phyloP scores from a whole-genome alignment of 2,329 filamentous ascomycete genomes.

The Curvularia sp. region DNA sequence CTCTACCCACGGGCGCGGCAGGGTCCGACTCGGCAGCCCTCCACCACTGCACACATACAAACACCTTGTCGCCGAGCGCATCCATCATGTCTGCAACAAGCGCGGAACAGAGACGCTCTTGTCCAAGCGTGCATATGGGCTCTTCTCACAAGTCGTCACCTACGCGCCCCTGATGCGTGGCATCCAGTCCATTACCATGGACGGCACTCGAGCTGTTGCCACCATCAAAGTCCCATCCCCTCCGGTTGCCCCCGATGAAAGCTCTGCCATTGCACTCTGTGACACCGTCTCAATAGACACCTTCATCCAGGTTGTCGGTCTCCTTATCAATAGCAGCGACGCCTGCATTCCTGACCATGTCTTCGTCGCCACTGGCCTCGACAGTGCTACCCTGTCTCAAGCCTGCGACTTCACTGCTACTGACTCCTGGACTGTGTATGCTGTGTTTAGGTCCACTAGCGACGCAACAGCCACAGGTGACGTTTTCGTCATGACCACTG shows the following conservation, averaged over 20 bases:
- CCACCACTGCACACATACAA: constrained; percentile 4
- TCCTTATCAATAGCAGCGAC: constrained; percentile 6
- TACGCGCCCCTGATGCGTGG: constrained; percentile 6
- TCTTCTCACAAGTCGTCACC: constrained; percentile 8
- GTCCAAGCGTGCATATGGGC: constrained; percentile 5
- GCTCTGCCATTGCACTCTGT: constrained; percentile 4
- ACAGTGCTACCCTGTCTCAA: constrained; percentile 17
- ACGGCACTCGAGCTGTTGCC: constrained; percentile 5
- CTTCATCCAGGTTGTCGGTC: constrained; percentile 6
- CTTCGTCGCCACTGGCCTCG: constrained; percentile 17
- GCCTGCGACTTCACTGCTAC: neutral
- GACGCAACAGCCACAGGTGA: constrained; percentile 16
- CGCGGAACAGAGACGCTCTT: neutral
- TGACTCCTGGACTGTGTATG: constrained; percentile 16
- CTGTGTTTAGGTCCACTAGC: constrained; percentile 5
- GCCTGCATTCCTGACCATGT: constrained; percentile 7
- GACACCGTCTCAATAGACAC: constrained; percentile 6
- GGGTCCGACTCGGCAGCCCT: constrained; percentile 1
- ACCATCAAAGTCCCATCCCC: constrained; percentile 4
- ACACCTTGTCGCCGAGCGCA: constrained; percentile 1
- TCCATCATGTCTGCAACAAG: constrained; percentile 2
- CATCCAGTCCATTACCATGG: constrained; percentile 9
- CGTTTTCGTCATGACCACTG: constrained; percentile 14
- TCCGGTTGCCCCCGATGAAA: constrained; percentile 1
- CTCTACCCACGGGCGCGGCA: constrained; percentile 2